These are phyloP conservation scores for Fusarium hostae DNA, from an alignment of 2,329 filamentous ascomycete genomes.

Conservation along the genomic window DNA sequence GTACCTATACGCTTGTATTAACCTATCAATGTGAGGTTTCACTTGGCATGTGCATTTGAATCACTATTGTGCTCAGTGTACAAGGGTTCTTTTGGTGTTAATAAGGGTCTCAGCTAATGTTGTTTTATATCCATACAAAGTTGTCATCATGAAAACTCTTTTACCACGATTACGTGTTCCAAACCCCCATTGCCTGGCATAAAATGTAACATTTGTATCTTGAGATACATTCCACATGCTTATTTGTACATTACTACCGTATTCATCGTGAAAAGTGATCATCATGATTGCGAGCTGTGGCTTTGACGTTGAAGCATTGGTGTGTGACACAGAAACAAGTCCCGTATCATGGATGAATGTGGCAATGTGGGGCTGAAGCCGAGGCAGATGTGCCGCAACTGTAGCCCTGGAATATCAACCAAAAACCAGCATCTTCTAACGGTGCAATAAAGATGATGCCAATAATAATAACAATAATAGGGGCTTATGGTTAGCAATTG, in stretches of 20 bases:
- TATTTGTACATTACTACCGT: background rate
- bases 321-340: slow-evolving; percentile 2
- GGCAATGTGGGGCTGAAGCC: slow-evolving; percentile 18
- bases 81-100: background rate
- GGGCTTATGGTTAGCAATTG: background rate
- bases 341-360: slow-evolving; percentile 22
- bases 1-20: background rate
- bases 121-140: background rate
- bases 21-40: slow-evolving; percentile 21
- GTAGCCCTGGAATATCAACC: background rate
- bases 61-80: background rate
- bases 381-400: slow-evolving; percentile 13
- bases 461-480: background rate
- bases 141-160: slow-evolving; percentile 19
- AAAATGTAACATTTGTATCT: background rate
- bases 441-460: background rate
- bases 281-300: slow-evolving; percentile 24
- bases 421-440: background rate
- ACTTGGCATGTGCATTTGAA: slow-evolving; percentile 16
- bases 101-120: background rate
- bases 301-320: slow-evolving; percentile 24
- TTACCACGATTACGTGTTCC: background rate
- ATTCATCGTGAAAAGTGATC: background rate
- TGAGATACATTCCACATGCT: background rate
- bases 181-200: background rate